Evolutionary conservation across 306 rosid genomes (phyloP), one percentile per base, ranked within the genome.

Genomic region (Pterocarpus santalinus): DNA sequence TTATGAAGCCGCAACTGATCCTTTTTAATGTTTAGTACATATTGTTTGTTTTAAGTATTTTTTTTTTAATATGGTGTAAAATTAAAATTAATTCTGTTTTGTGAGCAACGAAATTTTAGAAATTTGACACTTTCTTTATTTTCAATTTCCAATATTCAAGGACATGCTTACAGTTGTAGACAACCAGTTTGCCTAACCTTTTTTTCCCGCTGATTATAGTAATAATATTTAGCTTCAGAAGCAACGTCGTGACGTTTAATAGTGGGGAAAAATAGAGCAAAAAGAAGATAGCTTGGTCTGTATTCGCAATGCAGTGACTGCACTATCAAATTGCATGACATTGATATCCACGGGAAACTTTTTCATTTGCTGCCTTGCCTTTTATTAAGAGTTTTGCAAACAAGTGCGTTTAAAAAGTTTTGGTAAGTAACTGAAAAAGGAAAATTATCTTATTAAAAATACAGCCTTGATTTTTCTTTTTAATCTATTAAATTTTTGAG

Each of bases 251-350:
- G 30, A 8, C 7, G 60, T 53, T 1, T 53, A 52, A 53, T 5
- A n/a, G 1, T 53, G 16, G 28, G 9, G 14, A 49, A 49, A 12
- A 49, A 13, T 2, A 12, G 12, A 49, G 4, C 14, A 53, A 53
- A 16, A 2, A 17, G 22, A 56, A 56, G 12, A 56, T 0, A 56
- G 28, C 33, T 7, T 56, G 11, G 33, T 17, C 6, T 56, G 10
- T 17, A 12, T 17, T 7, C 7, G 32, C 65, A 28, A 58, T 28
- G 64, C 35, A 60, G 39, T 36, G 39, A 36, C 14, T 70, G 30
- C 46, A 30, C 14, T 49, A n/a, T 35, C 35, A 16, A 53, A 38
- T 72, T 53, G 17, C 51, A 53, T 72, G 49, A 72, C 53, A 72
- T 52, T 68, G 9, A 16, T 71, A 10, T n/a, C 64, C 33, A 9